Percentiles rank a stretch among this genome's conserved stretches.
Evolutionary conservation across 2,329 filamentous ascomycete species (phyloP).

Genomic region (Colletotrichum sp.): DNA sequence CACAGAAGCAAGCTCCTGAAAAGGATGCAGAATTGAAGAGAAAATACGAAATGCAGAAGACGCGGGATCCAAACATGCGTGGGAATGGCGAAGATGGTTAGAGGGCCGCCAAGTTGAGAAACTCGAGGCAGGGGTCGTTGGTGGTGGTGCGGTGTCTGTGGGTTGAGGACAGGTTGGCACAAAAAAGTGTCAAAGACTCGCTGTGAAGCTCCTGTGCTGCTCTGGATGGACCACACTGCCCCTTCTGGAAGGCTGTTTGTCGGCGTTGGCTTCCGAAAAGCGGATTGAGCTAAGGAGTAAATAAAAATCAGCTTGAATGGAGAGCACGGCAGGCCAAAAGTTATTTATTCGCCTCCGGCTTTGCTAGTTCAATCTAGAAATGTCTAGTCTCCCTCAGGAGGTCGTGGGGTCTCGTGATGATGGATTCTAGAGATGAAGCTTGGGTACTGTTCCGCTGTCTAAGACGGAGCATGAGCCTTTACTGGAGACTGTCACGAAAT

Average conservation of each 20-base stretch:
- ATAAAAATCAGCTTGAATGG: neutral
- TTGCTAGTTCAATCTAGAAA: neutral
- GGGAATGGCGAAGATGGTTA: conserved; percentile 5
- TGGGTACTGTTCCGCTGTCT: neutral
- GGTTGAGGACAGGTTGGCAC: conserved; percentile 33
- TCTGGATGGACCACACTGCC: neutral
- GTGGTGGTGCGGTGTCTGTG: conserved; percentile 10
- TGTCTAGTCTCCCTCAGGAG: neutral
- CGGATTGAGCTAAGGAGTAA: neutral
- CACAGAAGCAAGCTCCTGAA: conserved; percentile 10
- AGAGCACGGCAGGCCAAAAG: neutral
- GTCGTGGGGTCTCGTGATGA: neutral
- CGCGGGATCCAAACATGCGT: conserved; percentile 8
- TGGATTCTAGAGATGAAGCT: neutral
- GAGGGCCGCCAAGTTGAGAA: conserved; percentile 17
- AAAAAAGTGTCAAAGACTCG: conserved; percentile 5
- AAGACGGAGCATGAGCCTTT: neutral
- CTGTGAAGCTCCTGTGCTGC: neutral
- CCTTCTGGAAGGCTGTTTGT: neutral
- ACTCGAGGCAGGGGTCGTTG: conserved; percentile 12
- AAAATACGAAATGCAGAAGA: conserved; percentile 4
- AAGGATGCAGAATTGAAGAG: conserved; percentile 4
- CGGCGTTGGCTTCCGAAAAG: neutral
- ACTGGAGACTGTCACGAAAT: neutral
- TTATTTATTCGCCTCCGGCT: neutral